These are phyloP conservation scores for Plasmodium vinckei DNA, from an alignment of 169 alveolate genomes.

Conservation along the genomic window DNA sequence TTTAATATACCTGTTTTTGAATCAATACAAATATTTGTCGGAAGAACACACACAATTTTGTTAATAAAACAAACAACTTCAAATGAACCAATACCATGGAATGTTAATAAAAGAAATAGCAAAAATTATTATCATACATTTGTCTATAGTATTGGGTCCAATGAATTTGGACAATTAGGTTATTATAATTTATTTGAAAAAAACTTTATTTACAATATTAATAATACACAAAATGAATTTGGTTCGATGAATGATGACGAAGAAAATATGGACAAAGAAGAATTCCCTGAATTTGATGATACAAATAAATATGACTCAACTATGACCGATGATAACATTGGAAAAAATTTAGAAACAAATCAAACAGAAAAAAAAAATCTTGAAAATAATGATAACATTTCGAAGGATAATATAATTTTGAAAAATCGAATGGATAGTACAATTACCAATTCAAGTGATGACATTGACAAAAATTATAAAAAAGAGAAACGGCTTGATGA, in stretches of 20 bases:
- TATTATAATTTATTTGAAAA: constrained; percentile 58
- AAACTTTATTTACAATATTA: constrained; percentile 14
- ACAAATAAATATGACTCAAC: too few relatives aligned
- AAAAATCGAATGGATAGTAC: not conserved
- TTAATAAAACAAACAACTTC: constrained; percentile 31
- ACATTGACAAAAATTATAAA: not conserved
- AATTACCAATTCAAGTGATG: not conserved
- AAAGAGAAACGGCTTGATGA: too few relatives aligned
- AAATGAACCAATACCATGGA: constrained; percentile 5
- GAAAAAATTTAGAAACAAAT: too few relatives aligned
- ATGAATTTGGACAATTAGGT: constrained; percentile 95
- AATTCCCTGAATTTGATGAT: not conserved
- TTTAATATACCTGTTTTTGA: constrained; percentile 68
- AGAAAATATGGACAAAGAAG: not conserved
- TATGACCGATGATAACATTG: too few relatives aligned
- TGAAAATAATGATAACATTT: not conserved
- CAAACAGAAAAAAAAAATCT: not conserved
- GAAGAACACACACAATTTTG: constrained; percentile 68
- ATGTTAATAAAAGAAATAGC: constrained; percentile 9
- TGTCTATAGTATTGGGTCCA: constrained; percentile 96
- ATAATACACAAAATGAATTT: not conserved
- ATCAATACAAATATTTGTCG: constrained; percentile 72
- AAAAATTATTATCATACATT: constrained; percentile 34
- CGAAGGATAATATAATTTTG: not conserved
- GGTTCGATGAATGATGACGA: not conserved